Evolutionary conservation across 441 rosid species (phyloP), one percentile per base, ranked within the genome.

Genomic region (Jatropha podagrica): DNA sequence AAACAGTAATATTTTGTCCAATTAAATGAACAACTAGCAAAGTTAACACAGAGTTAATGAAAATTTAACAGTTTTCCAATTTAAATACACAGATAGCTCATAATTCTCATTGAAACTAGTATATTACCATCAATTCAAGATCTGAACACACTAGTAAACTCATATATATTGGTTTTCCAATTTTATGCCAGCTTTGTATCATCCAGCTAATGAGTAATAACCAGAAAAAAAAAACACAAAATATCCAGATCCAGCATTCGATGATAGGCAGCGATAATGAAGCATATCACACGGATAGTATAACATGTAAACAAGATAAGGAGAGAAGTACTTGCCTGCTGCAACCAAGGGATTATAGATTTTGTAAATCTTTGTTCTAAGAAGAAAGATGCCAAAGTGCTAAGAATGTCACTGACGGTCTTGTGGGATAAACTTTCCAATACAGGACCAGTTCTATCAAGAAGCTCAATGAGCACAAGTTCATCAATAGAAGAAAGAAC

Each of bases 381-480:
- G 78, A 90, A 85, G 85, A 79, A 87, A 1, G 94, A 85, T 2
- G 85, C 87, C 81, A 91, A 84, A 72, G 83, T 85, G 83, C 85
- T 75, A 17, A 93, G 92, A 78, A 95, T 77, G 77, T 93, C 93
- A 67, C 81, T 79, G 26, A 83, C 80, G 64, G 92, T 95, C 76
- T 88, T 82, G 49, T 85, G 75, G 44, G 97, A 93, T 77, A 95
- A 76, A 74, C 83, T 88, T 70, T 92, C 94, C 62, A 92, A 73
- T 68, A 90, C 92, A 10, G 96, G 99, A 79, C 96, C 98, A 15
- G 99, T 93, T 84, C 91, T 87, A 42, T 91, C 90, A 60, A 95
- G 86, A 81, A 95, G 95, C 86, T 92, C 95, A 40, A 93, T 69
- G 20, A 93, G 82, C 68, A 90, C 81, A 66, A 86, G 84, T 65